A percentile compares a stretch with the other conserved stretches of the same genome.
Evolutionary conservation across 2,329 filamentous ascomycete species (phyloP).

Genomic region (Aspergillus brunneoviolaceus): DNA sequence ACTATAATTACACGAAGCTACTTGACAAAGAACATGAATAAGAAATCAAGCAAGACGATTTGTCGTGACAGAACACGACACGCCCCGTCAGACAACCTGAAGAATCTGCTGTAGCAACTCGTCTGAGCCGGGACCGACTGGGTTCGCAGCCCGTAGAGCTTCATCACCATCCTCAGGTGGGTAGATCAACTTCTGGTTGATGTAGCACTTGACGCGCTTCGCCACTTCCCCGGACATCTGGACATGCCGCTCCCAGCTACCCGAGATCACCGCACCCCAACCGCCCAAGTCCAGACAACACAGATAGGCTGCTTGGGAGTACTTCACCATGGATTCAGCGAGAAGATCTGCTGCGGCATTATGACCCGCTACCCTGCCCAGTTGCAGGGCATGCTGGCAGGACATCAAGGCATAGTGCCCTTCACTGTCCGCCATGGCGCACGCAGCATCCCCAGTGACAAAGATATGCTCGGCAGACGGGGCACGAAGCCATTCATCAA

Average conservation of each 20-base stretch:
- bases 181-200: slow-evolving; percentile 40
- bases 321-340: slow-evolving; percentile 20
- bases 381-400: slow-evolving; percentile 41
- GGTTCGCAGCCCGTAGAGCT: slow-evolving; percentile 27
- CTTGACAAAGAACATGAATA: no score
- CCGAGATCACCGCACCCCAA: slow-evolving; percentile 23
- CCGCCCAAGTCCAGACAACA: slow-evolving; percentile 41
- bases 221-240: slow-evolving; percentile 27
- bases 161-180: slow-evolving; percentile 25
- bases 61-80: no score
- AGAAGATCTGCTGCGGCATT: slow-evolving; percentile 40
- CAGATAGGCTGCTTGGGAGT: slow-evolving; percentile 33
- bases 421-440: slow-evolving; percentile 18
- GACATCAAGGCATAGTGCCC: slow-evolving; percentile 38
- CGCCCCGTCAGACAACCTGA: background rate
- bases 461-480: slow-evolving; percentile 24
- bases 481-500: slow-evolving; percentile 32
- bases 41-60: no score
- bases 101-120: slow-evolving; percentile 15
- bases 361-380: slow-evolving; percentile 38
- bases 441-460: slow-evolving; percentile 38
- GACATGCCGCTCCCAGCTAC: slow-evolving; percentile 36
- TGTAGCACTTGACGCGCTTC: slow-evolving; percentile 35
- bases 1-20: no score
- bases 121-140: slow-evolving; percentile 17